Base-by-base conservation (phyloP, 345 rosid genomes). In the Hirschfeldia incana region DNA sequence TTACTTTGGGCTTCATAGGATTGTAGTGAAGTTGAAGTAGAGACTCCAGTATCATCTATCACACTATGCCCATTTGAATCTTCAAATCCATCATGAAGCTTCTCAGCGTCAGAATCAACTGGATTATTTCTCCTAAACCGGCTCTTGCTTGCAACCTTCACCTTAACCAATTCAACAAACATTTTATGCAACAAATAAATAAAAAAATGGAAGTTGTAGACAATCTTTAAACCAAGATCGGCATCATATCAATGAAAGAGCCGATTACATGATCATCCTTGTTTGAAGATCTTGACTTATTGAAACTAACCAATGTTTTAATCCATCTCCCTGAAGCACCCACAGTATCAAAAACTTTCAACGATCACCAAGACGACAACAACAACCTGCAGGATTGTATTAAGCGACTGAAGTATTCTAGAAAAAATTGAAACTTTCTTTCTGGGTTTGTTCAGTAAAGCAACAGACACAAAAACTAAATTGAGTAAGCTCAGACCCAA, bases 241-340 rank as follows among this genome's bases (percentile, higher is more conserved):
- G n/a, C 60, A 60, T 6, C 2, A 1, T 8, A 8, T n/a, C 32
- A 9, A 16, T 51, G 44, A 70, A 57, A 60, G 8, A 67, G 61
- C 93, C 60, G 57, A 29, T 29, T 29, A 96, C 98, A 84, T 85
- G 87, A 60, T 85, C 90, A 49, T 76, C 88, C 67, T 83, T 88
- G 65, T 85, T 86, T 11, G 90, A 88, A 71, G 97, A 88, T 21
- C 49, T 89, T 4, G 91, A 87, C 82, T 89, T 93, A 70, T 88
- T 89, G 74, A 91, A 84, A 74, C 98, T 91, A 80, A 96, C 88
- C 85, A 93, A 83, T 72, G 98, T 89, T 84, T 85, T 93, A 66
- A 93, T 84, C 99, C 99, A 96, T 88, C 89, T 93, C 46, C 97
- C 97, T 0, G 97, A 87, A 73, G 90, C 94, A 79, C 99, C 99